Base-by-base conservation (phyloP, 2,329 filamentous ascomycete species). In the Fusarium odoratissimum region DNA sequence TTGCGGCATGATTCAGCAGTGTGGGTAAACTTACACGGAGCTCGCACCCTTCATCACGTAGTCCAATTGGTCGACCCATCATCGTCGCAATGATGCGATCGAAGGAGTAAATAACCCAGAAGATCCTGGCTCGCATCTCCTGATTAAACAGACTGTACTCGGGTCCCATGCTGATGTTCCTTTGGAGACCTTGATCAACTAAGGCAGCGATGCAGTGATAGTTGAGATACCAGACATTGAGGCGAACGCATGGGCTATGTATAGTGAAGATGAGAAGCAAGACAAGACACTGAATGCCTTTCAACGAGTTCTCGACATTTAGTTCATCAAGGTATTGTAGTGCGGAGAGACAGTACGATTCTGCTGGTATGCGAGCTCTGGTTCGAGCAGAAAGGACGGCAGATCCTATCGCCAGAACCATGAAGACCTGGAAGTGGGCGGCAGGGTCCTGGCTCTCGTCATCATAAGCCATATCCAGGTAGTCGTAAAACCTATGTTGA, bases 181-280 rank as follows among this genome's bases (percentile, higher is more conserved):
- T 81, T 60, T 89, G 87, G 0, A 89, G 76, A 0, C 87, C 87
- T 3, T 89, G 73, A 48, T 89, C 87, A 6, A 89, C 78, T 1
- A 87, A 78, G 0, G 84, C 81, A 2, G 86, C 86, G 14, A 89
- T 80, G 42, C 86, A 88, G 66, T 88, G 87, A 59, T 89, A 89
- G 59, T 88, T 87, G 4, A 89, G 77, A 59, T 87, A 86, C 87
- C 87, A 89, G 1, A 87, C 79, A 61, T 87, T 88, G 8, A 88
- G 73, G 1, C 82, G 79, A 55, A 86, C 83, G 3, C 82, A 84
- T 0, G 86, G 84, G 65, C 83, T 88, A 40, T 88, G 84, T 17
- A 89, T 80, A 0, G 86, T 85, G 57, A 88, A 88, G 0, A 88
- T 80, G 33, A 86, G 76, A 5, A 86, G 75, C 0, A 86, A 62